A percentile compares a stretch with the other conserved stretches of the same genome.
phyloP scores from a whole-genome alignment of 78 protist species.

The Guillardia theta region DNA sequence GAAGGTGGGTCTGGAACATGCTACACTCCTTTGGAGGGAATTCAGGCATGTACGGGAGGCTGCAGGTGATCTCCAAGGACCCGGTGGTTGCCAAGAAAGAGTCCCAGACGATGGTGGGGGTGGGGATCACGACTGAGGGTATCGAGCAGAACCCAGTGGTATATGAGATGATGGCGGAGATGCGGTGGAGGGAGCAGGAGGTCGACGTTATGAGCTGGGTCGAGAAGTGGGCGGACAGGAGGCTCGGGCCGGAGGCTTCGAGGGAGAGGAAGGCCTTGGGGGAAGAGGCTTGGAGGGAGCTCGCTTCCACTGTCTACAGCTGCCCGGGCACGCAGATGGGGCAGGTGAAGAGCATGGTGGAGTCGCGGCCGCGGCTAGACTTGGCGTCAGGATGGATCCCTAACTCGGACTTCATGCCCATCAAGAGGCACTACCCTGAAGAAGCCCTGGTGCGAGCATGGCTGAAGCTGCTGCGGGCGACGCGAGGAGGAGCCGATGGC shows the following conservation, averaged over 20 bases:
- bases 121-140: constrained; percentile 82
- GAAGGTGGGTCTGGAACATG: constrained; percentile 75
- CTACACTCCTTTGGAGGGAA: constrained; percentile 82
- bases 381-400: neutral
- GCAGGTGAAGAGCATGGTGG: neutral
- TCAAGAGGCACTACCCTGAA: neutral
- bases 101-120: constrained; percentile 59
- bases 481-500: neutral
- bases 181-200: neutral
- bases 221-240: neutral
- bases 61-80: constrained; percentile 54
- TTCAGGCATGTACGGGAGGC: constrained; percentile 71
- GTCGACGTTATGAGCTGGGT: neutral
- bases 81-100: constrained; percentile 41
- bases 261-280: neutral
- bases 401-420: neutral
- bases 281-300: neutral
- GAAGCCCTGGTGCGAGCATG: neutral
- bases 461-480: neutral
- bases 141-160: constrained; percentile 71
- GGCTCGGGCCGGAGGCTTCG: neutral
- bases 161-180: constrained; percentile 75
- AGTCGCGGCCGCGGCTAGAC: neutral
- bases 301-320: neutral
- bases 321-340: neutral